Conservation (phyloP, 2,329 filamentous ascomycete genomes). For the Alternaria conjuncta region DNA sequence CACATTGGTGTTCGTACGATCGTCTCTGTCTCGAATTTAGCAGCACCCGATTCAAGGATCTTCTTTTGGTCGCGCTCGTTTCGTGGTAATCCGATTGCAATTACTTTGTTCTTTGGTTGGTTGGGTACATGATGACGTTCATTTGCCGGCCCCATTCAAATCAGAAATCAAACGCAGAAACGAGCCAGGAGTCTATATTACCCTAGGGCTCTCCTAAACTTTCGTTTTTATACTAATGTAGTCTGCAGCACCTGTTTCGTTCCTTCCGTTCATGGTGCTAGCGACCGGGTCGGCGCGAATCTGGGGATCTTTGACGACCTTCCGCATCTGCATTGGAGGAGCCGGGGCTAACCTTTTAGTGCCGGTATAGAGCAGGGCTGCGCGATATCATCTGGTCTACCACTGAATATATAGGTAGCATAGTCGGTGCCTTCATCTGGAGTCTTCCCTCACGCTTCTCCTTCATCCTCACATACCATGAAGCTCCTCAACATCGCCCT, state of each 20-base stretch:
- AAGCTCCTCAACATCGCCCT: constrained; percentile 39
- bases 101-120: not conserved
- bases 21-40: not conserved
- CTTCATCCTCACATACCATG: constrained; percentile 23
- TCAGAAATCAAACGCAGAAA: not conserved
- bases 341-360: not conserved
- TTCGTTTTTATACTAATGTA: not conserved
- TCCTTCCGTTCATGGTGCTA: not conserved
- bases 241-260: not conserved
- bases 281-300: constrained; percentile 1
- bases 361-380: not conserved
- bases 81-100: fast-evolving
- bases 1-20: not conserved
- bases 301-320: constrained; percentile 3
- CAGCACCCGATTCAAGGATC: not conserved
- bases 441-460: constrained; percentile 2
- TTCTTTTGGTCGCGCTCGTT: not conserved
- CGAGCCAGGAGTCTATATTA: not conserved
- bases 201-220: not conserved
- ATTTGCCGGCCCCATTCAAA: not conserved
- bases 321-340: constrained; percentile 4
- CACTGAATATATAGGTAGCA: not conserved
- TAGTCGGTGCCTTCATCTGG: not conserved
- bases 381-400: not conserved
- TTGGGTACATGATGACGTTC: not conserved